Base-by-base conservation (phyloP, 345 rosid species). In the Salix arbutifolia region DNA sequence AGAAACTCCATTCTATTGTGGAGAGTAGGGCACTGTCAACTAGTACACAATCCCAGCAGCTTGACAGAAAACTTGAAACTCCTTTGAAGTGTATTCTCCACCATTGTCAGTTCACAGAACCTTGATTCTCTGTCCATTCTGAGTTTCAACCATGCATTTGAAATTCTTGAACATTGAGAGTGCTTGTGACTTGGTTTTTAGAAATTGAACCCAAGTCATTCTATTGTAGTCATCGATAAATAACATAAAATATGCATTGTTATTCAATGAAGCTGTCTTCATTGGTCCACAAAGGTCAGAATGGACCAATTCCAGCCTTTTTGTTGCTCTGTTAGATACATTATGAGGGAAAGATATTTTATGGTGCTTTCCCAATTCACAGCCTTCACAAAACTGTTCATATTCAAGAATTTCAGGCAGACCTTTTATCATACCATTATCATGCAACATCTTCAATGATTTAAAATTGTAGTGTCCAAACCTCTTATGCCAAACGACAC, bases 251-350 rank as follows among this genome's bases (percentile, higher is more conserved):
- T 67, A 67, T 1, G 3, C 2, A 25, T n/a, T 26, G 1, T 18
- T 46, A 13, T 12, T n/a, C 16, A 56, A 50, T 0, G 72, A 30
- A 0, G 67, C 0, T 2, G 71, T 71, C 4, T 21, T 44, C 40
- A 78, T 78, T 9, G 65, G 80, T 5, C 80, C 76, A 78, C 42
- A 78, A 1, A 72, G 0, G 19, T 78, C 42, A 0, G 40, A 13
- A 26, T 78, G 72, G 0, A 62, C 66, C 19, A 65, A n/a, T 10
- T 71, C 11, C 0, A 71, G 17, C 25, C 18, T 70, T 5, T 33
- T 1, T 0, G 2, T 21, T 0, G 37, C 62, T 12, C 64, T 19
- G 46, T 70, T 42, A 0, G 21, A 10, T 0, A 0, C 2, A 6
- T 4, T 0, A 3, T 8, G 1, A 9, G 68, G 46, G 10, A 68